These are phyloP conservation scores for Aspergillus ochraceus DNA, from an alignment of 2,329 filamentous ascomycete species.

Conservation along the genomic window DNA sequence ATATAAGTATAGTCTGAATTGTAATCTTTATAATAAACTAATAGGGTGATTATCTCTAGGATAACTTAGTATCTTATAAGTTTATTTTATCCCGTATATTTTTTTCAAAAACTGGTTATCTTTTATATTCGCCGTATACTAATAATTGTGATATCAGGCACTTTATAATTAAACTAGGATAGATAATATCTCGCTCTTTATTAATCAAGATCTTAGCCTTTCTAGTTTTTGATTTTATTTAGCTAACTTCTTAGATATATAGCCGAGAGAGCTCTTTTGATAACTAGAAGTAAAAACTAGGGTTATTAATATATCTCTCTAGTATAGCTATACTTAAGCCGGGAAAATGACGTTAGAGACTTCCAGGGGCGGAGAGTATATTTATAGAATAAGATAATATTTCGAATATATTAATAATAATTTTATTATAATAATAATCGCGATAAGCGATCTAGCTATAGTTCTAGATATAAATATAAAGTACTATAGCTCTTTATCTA, in stretches of 20 bases:
- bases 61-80: constrained; percentile 33
- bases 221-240: constrained; percentile 30
- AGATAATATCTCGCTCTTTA: constrained; percentile 49
- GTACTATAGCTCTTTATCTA: constrained; percentile 28
- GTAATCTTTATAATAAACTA: constrained; percentile 57
- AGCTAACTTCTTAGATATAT: constrained; percentile 19
- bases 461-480: constrained; percentile 48
- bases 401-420: constrained; percentile 48
- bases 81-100: constrained; percentile 55
- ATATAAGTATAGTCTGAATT: constrained; percentile 42
- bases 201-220: constrained; percentile 36
- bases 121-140: constrained; percentile 36
- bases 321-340: constrained; percentile 36
- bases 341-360: constrained; percentile 47
- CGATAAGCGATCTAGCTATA: constrained; percentile 42
- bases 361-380: constrained; percentile 38
- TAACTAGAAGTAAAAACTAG: constrained; percentile 26
- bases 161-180: constrained; percentile 54
- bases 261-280: constrained; percentile 34
- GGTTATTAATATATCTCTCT: constrained; percentile 19
- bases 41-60: constrained; percentile 54
- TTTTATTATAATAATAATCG: constrained; percentile 8
- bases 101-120: constrained; percentile 44
- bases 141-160: constrained; percentile 47
- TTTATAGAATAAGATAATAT: constrained; percentile 38